Base-by-base conservation (phyloP, 1,284 basidiomycete species). In the Meira nashicola region DNA sequence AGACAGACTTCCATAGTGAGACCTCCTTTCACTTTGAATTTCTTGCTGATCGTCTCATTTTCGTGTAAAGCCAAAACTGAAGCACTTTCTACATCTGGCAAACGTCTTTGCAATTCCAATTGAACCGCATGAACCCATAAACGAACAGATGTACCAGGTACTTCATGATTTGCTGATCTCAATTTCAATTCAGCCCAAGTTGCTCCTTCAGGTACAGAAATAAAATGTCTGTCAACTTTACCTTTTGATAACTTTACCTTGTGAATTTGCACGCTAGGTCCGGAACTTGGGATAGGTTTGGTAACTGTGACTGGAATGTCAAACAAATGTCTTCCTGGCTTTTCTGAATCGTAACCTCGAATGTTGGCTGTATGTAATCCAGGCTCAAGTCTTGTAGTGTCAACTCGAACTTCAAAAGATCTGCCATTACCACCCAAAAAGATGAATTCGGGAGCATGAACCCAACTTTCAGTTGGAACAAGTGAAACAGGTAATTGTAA, bases 41-140 rank as follows among this genome's bases (percentile, higher is more conserved):
- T 71, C 58, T 76, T 77, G 23, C 57, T 64, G 19, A 78, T 70
- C 2, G 78, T 71, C 63, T 79, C 78, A 58, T 71, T 67, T 60
- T 78, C 73, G 51, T 70, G 68, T 48, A 78, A 57, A 9, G 66
- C 64, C n/a, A 78, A 48, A 19, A 79, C 71, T 23, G 62, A 74
- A 5, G 76, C 66, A 55, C 71, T 63, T 64, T 79, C 77, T 15
- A 73, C 69, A 33, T 73, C 59, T 59, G 65, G 65, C 33, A 79
- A 62, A 17, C 78, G 66, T 43, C 64, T 62, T 39, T 76, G 70
- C 28, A 75, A 73, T 60, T 68, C 66, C 8, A 79, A 60, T 64
- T 78, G 76, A 51, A 79, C 76, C 39, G 71, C 64, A 57, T 79
- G 78, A 14, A 78, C 58, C 78, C 78, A 79, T 62, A 78, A 71